Evolutionary conservation across 805 yeast species (phyloP), one percentile per base, ranked within the genome.

Genomic region (Wickerhamia fluorescens): DNA sequence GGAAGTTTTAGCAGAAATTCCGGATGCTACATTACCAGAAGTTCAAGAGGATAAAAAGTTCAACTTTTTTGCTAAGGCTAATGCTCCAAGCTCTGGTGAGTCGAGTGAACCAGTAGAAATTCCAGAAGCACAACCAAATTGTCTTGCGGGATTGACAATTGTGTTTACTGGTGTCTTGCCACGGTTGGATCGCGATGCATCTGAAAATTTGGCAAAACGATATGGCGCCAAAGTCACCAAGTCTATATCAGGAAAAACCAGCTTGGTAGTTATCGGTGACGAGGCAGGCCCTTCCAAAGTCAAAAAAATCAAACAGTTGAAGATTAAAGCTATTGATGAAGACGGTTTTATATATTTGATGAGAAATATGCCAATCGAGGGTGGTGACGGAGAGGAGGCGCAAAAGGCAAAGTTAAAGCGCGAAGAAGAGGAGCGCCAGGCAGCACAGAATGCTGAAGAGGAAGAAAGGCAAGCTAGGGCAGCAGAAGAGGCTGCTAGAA

Each of bases 211-310:
- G 8, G 95, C 96, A 4, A 78, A 84, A 43, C 68, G 71, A 38
- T 86, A 89, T 46, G 98, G 98, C 10, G 98, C 95, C 3, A 78
- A 78, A 44, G 94, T 89, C 11, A 84, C 94, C 4, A 76, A 84
- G 42, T 73, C 95, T 0, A 79, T 89, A 15, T 82, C 92, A 32
- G 75, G 85, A 7, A 84, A 80, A 45, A 92, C 98, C 1, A 73
- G 86, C 14, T 65, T 87, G 25, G 95, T 89, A 2, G 96, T 92
- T 2, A 66, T 92, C 17, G 98, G 98, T 6, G 86, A 71, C 29
- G 96, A 92, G 41, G 97, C 98, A 2, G 98, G 98, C 1, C 96
- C 97, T 2, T 76, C 86, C n/a, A 92, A 92, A 54, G 75, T 92
- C 24, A 73, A 74, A 44, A 84, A 78, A 46, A 89, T 94, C 40